Conservation (phyloP, 345 rosid genomes). For the Acer yangbiense region DNA sequence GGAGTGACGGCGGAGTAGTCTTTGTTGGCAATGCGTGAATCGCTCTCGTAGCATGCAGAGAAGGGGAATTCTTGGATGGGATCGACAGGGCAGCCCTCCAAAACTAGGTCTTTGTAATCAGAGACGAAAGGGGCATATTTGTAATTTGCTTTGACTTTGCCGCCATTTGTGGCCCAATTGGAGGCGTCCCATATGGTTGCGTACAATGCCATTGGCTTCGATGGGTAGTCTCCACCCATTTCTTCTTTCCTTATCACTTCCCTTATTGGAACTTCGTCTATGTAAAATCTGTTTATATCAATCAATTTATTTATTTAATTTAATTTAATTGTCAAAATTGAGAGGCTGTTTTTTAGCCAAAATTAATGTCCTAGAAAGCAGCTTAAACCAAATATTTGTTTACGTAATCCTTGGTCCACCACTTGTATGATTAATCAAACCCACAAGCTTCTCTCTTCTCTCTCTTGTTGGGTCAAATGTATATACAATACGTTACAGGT, state of each 20-base stretch:
- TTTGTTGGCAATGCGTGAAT: conserved; percentile 36
- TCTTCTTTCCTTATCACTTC: conserved; percentile 60
- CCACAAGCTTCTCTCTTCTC: background rate
- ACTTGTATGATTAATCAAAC: too few relatives aligned
- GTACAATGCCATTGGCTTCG: conserved; percentile 85
- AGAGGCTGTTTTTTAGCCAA: background rate
- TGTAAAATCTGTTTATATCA: conserved; percentile 60
- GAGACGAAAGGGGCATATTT: conserved; percentile 73
- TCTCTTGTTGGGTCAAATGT: background rate
- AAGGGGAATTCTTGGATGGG: conserved; percentile 55
- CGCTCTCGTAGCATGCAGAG: conserved; percentile 33
- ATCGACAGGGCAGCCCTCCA: conserved; percentile 72
- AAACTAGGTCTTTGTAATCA: conserved; percentile 62
- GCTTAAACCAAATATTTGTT: background rate
- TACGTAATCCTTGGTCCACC: too few relatives aligned
- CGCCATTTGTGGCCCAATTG: conserved; percentile 89
- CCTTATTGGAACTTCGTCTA: conserved; percentile 85
- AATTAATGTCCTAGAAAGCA: conserved; percentile 15
- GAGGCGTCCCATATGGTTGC: conserved; percentile 99
- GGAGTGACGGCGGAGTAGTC: conserved; percentile 49
- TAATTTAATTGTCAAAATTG: too few relatives aligned
- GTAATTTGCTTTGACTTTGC: conserved; percentile 70
- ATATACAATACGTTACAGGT: too few relatives aligned
- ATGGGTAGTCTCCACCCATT: conserved; percentile 83
- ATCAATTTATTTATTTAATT: too few relatives aligned